These are phyloP conservation scores for Claviceps sorghi DNA, from an alignment of 2,329 filamentous ascomycete genomes.

Conservation along the genomic window DNA sequence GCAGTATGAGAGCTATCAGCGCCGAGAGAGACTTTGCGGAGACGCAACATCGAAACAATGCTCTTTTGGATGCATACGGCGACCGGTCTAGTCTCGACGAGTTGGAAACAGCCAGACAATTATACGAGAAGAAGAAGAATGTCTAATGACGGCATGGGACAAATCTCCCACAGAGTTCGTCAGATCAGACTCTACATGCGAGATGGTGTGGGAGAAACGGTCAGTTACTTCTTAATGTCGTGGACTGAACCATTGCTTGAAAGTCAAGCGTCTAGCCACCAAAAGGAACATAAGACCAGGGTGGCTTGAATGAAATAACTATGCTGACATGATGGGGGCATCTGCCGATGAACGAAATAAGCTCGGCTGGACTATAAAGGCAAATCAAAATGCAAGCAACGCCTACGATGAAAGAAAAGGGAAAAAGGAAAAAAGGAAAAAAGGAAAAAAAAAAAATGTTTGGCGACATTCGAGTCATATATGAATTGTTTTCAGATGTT, in stretches of 20 bases:
- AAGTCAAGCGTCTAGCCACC: neutral
- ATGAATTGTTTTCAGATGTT: no score
- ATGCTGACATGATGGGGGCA: no score
- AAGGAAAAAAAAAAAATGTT: no score
- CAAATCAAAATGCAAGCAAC: no score
- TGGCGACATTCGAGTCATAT: no score
- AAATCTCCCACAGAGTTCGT: neutral
- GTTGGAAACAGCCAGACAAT: slow-evolving; percentile 32
- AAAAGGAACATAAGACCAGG: neutral
- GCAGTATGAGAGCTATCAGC: slow-evolving; percentile 9
- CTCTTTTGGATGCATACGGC: slow-evolving; percentile 35
- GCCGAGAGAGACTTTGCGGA: slow-evolving; percentile 22
- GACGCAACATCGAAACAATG: slow-evolving; percentile 22
- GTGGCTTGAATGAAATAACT: neutral
- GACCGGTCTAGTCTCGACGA: slow-evolving; percentile 33
- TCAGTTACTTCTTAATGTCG: neutral
- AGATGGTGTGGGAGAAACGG: neutral
- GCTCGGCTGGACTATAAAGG: no score
- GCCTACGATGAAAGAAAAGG: no score
- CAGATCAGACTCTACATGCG: neutral
- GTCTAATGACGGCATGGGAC: neutral
- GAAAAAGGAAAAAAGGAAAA: no score
- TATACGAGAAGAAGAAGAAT: slow-evolving; percentile 24
- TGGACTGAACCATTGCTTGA: neutral
- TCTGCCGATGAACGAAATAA: no score